Percentiles rank a stretch among this genome's conserved stretches.
Conservation (phyloP, 495 filamentous ascomycete genomes). For the Cladorrhinum samala region DNA sequence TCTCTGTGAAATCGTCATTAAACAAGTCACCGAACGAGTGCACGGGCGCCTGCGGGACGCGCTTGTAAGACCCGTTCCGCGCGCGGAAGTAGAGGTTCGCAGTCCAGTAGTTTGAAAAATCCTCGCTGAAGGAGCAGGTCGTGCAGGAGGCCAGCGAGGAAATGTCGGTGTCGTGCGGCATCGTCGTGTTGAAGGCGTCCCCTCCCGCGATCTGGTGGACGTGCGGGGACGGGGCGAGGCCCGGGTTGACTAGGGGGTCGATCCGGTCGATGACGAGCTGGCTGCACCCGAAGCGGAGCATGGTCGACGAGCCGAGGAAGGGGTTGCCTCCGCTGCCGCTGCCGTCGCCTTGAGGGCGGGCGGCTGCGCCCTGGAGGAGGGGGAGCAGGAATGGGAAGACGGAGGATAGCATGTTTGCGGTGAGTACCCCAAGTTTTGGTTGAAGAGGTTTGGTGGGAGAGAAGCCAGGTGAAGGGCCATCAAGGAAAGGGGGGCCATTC, state of each 20-base stretch:
- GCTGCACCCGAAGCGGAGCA: conserved; percentile 37
- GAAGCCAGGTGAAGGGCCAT: no score
- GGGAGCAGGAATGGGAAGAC: conserved; percentile 27
- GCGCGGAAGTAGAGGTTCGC: conserved; percentile 43
- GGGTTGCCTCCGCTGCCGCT: conserved; percentile 22
- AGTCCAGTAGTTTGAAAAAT: conserved; percentile 44
- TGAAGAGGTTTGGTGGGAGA: background rate
- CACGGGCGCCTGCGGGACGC: background rate
- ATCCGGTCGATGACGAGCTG: conserved; percentile 33
- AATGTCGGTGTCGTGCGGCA: conserved; percentile 32
- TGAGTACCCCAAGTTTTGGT: no score
- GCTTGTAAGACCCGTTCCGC: conserved; percentile 30
- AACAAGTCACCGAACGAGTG: background rate
- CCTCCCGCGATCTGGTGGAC: conserved; percentile 40
- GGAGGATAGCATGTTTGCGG: conserved; percentile 27
- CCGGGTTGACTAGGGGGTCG: conserved; percentile 35
- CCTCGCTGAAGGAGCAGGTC: conserved; percentile 33
- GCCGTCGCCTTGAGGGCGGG: conserved; percentile 26
- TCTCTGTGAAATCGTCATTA: background rate
- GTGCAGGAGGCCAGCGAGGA: conserved; percentile 26
- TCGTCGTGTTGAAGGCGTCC: conserved; percentile 31
- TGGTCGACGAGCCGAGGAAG: conserved; percentile 14
- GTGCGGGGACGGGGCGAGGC: conserved; percentile 27
- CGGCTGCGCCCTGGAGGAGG: conserved; percentile 24
- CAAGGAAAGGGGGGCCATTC: background rate